These are phyloP conservation scores for Pulveroboletus sp. DNA, from an alignment of 768 basidiomycete species.

Conservation along the genomic window DNA sequence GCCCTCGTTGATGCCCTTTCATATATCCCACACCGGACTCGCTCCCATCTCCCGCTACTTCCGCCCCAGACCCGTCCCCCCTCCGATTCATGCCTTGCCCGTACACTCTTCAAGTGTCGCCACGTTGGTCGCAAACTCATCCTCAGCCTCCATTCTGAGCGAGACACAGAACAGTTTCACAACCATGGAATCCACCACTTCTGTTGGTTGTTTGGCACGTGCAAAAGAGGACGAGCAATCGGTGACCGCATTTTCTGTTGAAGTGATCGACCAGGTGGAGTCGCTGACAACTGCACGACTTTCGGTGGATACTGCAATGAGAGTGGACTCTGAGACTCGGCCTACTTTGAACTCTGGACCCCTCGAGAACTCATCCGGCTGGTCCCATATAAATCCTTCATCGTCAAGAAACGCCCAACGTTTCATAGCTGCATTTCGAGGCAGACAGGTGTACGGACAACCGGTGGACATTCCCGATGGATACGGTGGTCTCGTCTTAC, in stretches of 20 bases:
- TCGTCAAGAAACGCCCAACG: conserved; percentile 2
- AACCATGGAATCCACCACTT: conserved; percentile 5
- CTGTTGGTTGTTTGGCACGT: background rate
- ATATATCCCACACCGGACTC: conserved; percentile 63
- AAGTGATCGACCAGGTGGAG: background rate
- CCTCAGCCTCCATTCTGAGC: conserved; percentile 4
- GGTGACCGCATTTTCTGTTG: background rate
- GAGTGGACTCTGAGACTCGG: conserved; percentile 12
- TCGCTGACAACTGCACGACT: background rate
- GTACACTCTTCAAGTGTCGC: conserved; percentile 11
- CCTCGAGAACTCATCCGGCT: background rate
- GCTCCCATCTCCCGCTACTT: conserved; percentile 77
- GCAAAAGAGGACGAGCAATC: background rate
- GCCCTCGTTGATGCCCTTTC: conserved; percentile 82
- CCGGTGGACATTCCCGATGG: conserved; percentile 58
- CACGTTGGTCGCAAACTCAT: conserved; percentile 11
- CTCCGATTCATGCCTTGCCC: conserved; percentile 10
- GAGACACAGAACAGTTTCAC: conserved; percentile 5
- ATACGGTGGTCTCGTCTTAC: conserved; percentile 64
- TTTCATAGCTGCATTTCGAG: conserved; percentile 66
- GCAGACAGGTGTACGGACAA: conserved; percentile 68
- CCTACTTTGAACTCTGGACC: background rate
- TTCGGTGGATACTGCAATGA: background rate
- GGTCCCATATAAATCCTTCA: background rate
- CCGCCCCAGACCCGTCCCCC: conserved; percentile 42